Conservation (phyloP, 306 rosid species). For the Cucumis cinereus region DNA sequence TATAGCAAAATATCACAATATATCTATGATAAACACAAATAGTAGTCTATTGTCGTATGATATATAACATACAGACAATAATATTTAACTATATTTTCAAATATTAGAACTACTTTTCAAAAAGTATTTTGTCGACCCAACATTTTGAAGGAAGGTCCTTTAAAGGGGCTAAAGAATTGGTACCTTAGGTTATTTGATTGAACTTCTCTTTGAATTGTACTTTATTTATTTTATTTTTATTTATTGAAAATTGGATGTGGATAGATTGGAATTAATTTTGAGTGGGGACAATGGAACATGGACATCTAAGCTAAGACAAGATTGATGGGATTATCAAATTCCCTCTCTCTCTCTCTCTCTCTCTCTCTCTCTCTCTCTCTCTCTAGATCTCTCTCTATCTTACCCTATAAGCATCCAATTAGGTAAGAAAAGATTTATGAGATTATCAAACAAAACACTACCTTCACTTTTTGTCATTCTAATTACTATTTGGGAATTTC, state of each 20-base stretch:
- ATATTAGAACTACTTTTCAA: background rate
- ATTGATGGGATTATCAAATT: constrained; percentile 21
- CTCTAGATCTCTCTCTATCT: background rate
- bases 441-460: background rate
- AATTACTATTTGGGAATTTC: background rate
- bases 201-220: background rate
- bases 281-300: background rate
- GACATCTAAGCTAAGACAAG: constrained; percentile 19
- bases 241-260: background rate
- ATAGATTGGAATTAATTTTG: background rate
- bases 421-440: background rate
- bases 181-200: background rate
- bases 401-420: background rate
- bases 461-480: background rate
- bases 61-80: too few species aligned
- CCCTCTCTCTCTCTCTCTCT: background rate
- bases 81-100: background rate
- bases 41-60: too few species aligned
- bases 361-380: background rate
- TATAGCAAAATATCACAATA: too few species aligned
- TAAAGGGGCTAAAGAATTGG: background rate
- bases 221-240: too few species aligned
- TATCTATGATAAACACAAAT: too few species aligned
- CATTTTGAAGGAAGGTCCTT: background rate
- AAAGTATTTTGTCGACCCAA: background rate